Base-by-base conservation (phyloP, 805 yeast species). In the Scheffersomyces spartinae region DNA sequence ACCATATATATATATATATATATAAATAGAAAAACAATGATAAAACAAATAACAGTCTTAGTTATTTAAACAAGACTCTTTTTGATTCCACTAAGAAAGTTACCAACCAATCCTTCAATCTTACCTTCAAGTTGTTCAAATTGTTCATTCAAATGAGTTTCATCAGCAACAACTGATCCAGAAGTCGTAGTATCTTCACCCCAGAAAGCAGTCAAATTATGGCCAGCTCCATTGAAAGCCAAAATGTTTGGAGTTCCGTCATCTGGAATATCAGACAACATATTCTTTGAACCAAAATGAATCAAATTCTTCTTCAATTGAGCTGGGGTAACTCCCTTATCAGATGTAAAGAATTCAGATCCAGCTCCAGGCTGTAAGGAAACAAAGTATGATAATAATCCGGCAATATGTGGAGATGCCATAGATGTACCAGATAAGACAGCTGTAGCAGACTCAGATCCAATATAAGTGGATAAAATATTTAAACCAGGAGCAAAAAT, bases 321-420 rank as follows among this genome's bases (percentile, higher is more conserved):
- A 20, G 64, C 69, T 31, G 94, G 83, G 9, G 86, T 65, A 26
- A 80, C 61, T 21, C 67, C 60, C 20, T 61, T 45, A 24, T 67
- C 68, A 13, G 74, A 64, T 29, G 60, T 53, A 36, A 69, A 64
- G 47, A 68, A 80, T 47, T 71, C 72, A 26, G 85, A 75, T 25
- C 64, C 71, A 9, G 73, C 51, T 23, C 69, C 78, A 38, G 95
- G 94, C 58, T 80, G 83, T 53, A 85, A 69, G 5, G 94, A 78
- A 49, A 86, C 62, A 60, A 72, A 88, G 67, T 88, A 88, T 6
- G 95, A 71, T 45, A 85, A 72, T 51, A 88, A 66, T 41, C 98
- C 98, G 32, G 85, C 77, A 40, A 86, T 86, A 47, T 85, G 95
- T 23, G 98, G 97, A 19, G 96, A 80, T 13, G 97, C 95, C 98